Base-by-base conservation (phyloP, 2,329 filamentous ascomycete genomes). In the Exophiala lecanii-corni region DNA sequence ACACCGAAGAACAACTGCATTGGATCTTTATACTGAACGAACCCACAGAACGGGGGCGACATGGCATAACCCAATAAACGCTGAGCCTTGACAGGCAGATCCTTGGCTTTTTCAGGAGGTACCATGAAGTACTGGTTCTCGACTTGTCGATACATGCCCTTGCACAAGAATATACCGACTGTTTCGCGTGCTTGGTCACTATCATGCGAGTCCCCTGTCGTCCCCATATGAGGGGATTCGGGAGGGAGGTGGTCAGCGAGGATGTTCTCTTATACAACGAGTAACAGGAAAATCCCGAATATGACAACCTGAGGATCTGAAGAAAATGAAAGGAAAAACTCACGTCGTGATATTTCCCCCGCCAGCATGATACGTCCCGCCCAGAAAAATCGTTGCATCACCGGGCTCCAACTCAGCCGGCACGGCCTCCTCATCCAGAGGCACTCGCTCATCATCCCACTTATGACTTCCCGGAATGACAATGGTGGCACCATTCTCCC, bases 1-100 rank as follows among this genome's bases (percentile, higher is more conserved):
- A 67, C 60, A 1, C 59, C 60, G 37, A 65, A 66, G 10, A 66
- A 51, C 13, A 59, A 55, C 36, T 58, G 56, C 62, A 66, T 66
- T 0, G 63, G 64, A 36, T 66, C 63, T 34, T 64, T 59, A 16
- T 64, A 66, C 35, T 62, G 55, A 39, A 60, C 59, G 37, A 67
- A 57, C 1, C 64, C 63, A 2, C 65, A 54, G 2, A 59, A 62
- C 1, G 64, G 63, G 5, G 59, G 55, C 20, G 51, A 58, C 10
- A 66, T 50, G 1, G 43, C 45, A 34, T 59, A 59, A 3, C 57
- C 57, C n/a, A 58, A 48, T 16, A 56, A 25, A 25, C 53, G 49
- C 26, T 51, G 54, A 10, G 53, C 47, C 23, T 55, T 33, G 2
- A 39, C 33, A n/a, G 47, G 31, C 36, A 54, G 39, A 21, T 49